These are phyloP conservation scores for Odontarrhena argentea DNA, from an alignment of 345 rosid species.

Conservation along the genomic window DNA sequence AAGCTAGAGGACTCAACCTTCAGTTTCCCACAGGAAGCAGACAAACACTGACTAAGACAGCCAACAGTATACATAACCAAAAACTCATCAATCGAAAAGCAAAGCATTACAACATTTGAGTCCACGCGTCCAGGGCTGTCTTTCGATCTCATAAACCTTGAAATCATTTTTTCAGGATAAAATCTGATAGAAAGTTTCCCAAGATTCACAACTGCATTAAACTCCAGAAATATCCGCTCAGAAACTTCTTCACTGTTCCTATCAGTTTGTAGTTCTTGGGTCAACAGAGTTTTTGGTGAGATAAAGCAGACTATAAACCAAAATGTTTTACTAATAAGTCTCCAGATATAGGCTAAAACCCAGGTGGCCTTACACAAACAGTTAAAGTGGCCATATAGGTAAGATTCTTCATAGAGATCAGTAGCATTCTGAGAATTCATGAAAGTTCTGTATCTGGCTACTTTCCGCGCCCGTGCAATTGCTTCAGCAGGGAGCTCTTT, in stretches of 20 bases:
- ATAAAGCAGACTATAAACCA: slow-evolving; percentile 38
- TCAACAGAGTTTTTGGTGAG: slow-evolving; percentile 31
- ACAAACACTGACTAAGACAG: slow-evolving; percentile 50
- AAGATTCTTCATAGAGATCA: slow-evolving; percentile 38
- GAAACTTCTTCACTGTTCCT: slow-evolving; percentile 41
- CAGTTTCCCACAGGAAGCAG: slow-evolving; percentile 62
- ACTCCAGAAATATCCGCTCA: slow-evolving; percentile 41
- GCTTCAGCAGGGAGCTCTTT: slow-evolving; percentile 75
- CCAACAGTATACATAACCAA: slow-evolving; percentile 51
- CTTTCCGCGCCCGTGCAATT: slow-evolving; percentile 78
- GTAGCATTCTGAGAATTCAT: slow-evolving; percentile 43
- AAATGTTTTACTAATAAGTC: slow-evolving; percentile 43
- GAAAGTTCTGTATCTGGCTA: slow-evolving; percentile 62
- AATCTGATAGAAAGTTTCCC: slow-evolving; percentile 54
- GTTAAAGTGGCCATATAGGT: slow-evolving; percentile 31
- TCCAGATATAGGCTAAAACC: slow-evolving; percentile 47
- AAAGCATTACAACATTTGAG: slow-evolving; percentile 52
- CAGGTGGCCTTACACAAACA: slow-evolving; percentile 42
- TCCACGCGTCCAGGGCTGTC: slow-evolving; percentile 43
- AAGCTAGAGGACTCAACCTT: slow-evolving; percentile 50
- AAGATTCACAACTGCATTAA: slow-evolving; percentile 50
- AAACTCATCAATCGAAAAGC: slow-evolving; percentile 58
- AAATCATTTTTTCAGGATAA: slow-evolving; percentile 44
- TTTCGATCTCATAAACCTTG: slow-evolving; percentile 44
- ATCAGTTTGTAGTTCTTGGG: slow-evolving; percentile 44